Base-by-base conservation (phyloP, 2,329 filamentous ascomycete genomes). In the Paradendryphiella salina region DNA sequence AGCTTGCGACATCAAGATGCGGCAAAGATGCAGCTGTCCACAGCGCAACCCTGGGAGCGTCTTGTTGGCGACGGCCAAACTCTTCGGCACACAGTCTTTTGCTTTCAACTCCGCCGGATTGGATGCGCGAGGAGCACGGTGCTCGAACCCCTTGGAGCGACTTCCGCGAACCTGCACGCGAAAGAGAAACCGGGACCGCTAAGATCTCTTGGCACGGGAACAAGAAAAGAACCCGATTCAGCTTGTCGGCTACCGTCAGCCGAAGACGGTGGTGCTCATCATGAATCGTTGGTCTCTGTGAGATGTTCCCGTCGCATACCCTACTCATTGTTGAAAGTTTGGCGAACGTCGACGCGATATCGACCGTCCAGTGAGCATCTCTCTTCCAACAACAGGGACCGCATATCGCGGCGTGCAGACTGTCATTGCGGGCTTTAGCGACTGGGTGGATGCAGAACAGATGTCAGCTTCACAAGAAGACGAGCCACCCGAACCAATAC, bases 171-270 rank as follows among this genome's bases (percentile, higher is more conserved):
- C 36, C 11, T 35, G 37, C 37, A 47, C 34, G 31, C 43, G 49
- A 51, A 41, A 42, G 43, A 41, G 49, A 36, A 42, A 9, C 43
- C 43, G 43, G 43, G n/a, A 41, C 20, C 20, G 28, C 44, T 47
- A 41, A 28, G 15, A 51, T 51, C 31, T 37, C 49, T 47, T 47
- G 49, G 49, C 43, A 17, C 48, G 42, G 48, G 31, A 50, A 23
- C 36, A 50, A 39, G 48, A 36, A 34, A 26, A 36, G 17, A 20
- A 17, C 35, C 41, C 21, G 47, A 46, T 50, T 21, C 17, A 26
- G 20, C 20, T 14, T 20, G 23, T 4, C 18, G 34, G 47, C 14
- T 34, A 14, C 17, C 40, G 9, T 43, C 23, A 20, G 36, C 45
- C 45, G 45, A 26, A 35, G 45, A 20, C 21, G 29, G 32, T 33